Conservation (phyloP, 2,329 filamentous ascomycete species). For the Neopestalotiopsis sp. region DNA sequence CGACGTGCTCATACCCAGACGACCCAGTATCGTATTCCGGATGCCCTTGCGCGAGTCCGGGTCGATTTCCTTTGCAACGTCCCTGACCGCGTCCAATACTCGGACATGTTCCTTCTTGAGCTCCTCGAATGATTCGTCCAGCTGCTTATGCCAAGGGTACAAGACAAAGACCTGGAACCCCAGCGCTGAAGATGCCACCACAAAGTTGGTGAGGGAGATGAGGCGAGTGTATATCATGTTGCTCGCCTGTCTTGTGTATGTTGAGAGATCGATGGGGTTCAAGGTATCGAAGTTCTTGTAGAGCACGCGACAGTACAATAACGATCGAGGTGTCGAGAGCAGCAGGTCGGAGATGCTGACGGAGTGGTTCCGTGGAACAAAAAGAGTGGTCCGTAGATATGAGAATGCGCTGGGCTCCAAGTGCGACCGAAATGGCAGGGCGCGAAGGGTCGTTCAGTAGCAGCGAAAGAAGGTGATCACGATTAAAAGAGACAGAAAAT, state of each 20-base stretch:
- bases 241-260: background rate
- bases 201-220: conserved; percentile 68
- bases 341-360: too few relatives aligned
- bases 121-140: conserved; percentile 65
- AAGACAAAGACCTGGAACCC: conserved; percentile 72
- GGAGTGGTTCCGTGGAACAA: too few relatives aligned
- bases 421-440: too few relatives aligned
- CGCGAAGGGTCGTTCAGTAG: too few relatives aligned
- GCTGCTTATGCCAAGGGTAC: conserved; percentile 72
- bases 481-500: background rate
- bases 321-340: too few relatives aligned
- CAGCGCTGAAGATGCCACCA: conserved; percentile 68
- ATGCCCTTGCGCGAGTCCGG: conserved; percentile 34
- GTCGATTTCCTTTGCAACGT: conserved; percentile 36
- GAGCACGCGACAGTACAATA: too few relatives aligned
- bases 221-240: conserved; percentile 40
- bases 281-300: background rate
- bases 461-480: background rate
- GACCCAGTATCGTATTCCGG: conserved; percentile 32
- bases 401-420: too few relatives aligned
- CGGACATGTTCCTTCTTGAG: conserved; percentile 62
- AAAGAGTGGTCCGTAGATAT: too few relatives aligned
- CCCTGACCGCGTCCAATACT: conserved; percentile 42
- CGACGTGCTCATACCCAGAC: conserved; percentile 20
- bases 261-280: background rate